Base-by-base conservation (phyloP, 1,284 basidiomycete species). In the Cryptococcus wingfieldii region DNA sequence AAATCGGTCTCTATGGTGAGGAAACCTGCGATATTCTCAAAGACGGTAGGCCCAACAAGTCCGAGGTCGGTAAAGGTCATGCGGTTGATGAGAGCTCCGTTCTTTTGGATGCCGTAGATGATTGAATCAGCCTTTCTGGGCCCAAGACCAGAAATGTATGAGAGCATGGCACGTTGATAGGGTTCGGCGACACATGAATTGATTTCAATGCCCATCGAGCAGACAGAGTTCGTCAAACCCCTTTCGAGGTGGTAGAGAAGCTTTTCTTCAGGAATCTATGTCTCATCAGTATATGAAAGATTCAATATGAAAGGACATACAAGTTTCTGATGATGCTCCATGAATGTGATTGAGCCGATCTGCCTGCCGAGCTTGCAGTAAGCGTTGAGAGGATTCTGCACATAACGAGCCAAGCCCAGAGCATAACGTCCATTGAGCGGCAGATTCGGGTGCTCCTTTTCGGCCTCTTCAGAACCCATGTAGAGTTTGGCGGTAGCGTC, bases 401-500 rank as follows among this genome's bases (percentile, higher is more conserved):
- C 82, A 72, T 96, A 98, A 54, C 96, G 85, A 42, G 94, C 94
- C 62, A 99, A 78, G 49, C 90, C 97, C 47, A 98, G 82, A 65
- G 95, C 98, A 72, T 98, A 99, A 72, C 90, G 89, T n/a, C 86
- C 88, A 49, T 88, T 86, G 16, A 84, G 78, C 1, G 87, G 86
- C 44, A 97, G 79, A 1, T 88, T 82, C 43, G 87, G 86, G 72
- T 92, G 94, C 77, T 99, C 96, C 55, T 86, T 85, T 38, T 83
- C 81, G 0, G 91, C 92, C 43, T 94, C 87, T 60, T 85, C 83
- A 68, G 90, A 94, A 71, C 93, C 86, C 78, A 95, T 93, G 77
- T 92, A 98, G 51, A 98, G 84, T 47, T 94, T 84, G 4, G 96
- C 96, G 27, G 96, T 87, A 59, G 96, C 91, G 72, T 99, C 96